Percentiles rank a stretch among this genome's conserved stretches.
Conservation (phyloP, 164 flowering plant genomes). For the Stephania cephalantha region DNA sequence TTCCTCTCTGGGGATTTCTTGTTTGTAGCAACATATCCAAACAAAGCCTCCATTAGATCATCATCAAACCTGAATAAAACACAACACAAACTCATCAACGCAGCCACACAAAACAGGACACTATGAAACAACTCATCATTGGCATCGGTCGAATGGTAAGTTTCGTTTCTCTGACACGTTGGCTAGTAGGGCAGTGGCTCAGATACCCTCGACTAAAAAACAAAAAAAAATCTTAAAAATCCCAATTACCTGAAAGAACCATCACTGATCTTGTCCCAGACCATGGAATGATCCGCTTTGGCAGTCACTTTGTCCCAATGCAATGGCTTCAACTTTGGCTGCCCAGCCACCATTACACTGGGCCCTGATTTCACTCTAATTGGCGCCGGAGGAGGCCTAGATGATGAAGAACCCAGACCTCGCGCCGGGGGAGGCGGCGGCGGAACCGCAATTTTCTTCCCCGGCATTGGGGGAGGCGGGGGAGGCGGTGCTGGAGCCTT, state of each 20-base stretch:
- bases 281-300: slow-evolving; percentile 72
- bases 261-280: slow-evolving; percentile 63
- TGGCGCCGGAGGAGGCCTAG: slow-evolving; percentile 36
- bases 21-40: slow-evolving; percentile 64
- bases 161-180: too few species aligned
- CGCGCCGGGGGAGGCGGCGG: slow-evolving; percentile 38
- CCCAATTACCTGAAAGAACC: slow-evolving; percentile 77
- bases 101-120: too few species aligned
- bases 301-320: slow-evolving; percentile 85
- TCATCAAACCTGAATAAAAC: slow-evolving; percentile 53
- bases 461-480: slow-evolving; percentile 32
- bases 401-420: slow-evolving; percentile 16
- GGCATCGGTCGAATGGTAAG: too few species aligned
- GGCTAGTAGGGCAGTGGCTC: too few species aligned
- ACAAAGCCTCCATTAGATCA: slow-evolving; percentile 93
- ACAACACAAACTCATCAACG: background rate
- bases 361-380: slow-evolving; percentile 19
- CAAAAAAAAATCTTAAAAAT: too few species aligned
- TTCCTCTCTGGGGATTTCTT: slow-evolving; percentile 27
- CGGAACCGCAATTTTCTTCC: slow-evolving; percentile 29
- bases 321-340: slow-evolving; percentile 70
- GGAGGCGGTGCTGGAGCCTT: slow-evolving; percentile 26
- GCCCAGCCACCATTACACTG: slow-evolving; percentile 19
- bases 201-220: too few species aligned
- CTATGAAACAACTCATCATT: too few species aligned